Evolutionary conservation across 225 moss, liverwort and hornwort species (phyloP).

Genomic region (Climacium dendroides): DNA sequence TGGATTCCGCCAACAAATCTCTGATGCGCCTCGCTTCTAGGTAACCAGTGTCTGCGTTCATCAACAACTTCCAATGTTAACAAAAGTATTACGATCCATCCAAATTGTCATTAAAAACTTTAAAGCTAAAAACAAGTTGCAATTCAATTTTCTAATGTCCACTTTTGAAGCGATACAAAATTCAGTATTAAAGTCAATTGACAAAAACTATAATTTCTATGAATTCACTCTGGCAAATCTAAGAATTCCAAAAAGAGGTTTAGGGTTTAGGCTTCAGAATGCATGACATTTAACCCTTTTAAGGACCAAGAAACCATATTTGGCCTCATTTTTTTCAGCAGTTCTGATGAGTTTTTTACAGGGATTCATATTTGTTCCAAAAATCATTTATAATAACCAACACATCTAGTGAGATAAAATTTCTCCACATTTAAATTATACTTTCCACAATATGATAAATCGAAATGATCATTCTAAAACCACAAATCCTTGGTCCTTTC

Average conservation of each 20-base stretch:
- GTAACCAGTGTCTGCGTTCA: slow-evolving; percentile 70
- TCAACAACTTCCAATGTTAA: not conserved
- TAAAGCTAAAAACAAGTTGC: not conserved
- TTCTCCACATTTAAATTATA: not conserved
- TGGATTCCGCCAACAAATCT: slow-evolving; percentile 45
- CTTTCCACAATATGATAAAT: not conserved
- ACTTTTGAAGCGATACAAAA: not conserved
- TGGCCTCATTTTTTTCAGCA: not conserved
- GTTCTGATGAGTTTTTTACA: not conserved
- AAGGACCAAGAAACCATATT: too few species aligned
- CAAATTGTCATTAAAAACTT: not conserved
- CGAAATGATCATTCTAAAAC: not conserved
- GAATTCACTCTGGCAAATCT: not conserved
- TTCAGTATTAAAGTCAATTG: not conserved
- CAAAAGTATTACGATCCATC: not conserved
- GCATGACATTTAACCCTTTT: not conserved
- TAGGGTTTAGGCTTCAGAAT: too few species aligned
- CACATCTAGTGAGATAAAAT: not conserved
- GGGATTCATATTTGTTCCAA: not conserved
- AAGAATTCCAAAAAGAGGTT: not conserved
- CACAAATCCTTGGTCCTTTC: not conserved
- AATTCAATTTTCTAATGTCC: not conserved
- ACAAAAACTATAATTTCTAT: not conserved
- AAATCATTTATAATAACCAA: not conserved
- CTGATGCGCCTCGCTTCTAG: slow-evolving; percentile 73